Conservation (phyloP, 441 rosid species). For the Erodium texanum region DNA sequence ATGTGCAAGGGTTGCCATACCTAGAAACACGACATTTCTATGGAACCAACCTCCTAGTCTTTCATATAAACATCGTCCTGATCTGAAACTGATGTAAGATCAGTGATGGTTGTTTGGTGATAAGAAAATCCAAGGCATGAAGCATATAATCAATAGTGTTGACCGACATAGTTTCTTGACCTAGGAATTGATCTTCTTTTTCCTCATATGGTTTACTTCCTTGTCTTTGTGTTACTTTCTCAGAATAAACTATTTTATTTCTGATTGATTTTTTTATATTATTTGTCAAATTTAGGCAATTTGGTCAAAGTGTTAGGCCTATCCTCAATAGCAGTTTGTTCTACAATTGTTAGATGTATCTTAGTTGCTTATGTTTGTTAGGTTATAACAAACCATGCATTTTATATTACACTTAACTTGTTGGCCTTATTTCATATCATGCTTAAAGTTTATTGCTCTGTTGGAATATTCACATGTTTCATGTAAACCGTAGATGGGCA, state of each 20-base stretch:
- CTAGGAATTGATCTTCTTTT: background rate
- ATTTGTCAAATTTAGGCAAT: too few species aligned
- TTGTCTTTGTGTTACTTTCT: background rate
- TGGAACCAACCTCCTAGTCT: too few species aligned
- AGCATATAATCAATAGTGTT: background rate
- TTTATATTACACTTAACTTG: background rate
- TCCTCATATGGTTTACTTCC: background rate
- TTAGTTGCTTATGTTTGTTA: background rate
- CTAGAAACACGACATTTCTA: too few species aligned
- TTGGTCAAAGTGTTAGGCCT: background rate
- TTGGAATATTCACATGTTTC: background rate
- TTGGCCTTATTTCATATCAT: background rate
- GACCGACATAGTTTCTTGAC: background rate
- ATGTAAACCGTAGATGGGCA: constrained; percentile 47
- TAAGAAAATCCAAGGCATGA: background rate
- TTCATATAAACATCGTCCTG: too few species aligned
- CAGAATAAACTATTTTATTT: background rate
- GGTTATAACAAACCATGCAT: background rate
- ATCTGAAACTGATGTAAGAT: too few species aligned
- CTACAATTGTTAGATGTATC: background rate
- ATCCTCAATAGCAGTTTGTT: background rate
- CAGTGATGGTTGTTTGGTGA: background rate
- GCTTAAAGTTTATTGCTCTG: background rate
- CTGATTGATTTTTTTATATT: too few species aligned
- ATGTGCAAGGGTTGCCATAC: too few species aligned